Conservation (phyloP, 2,329 filamentous ascomycete species). For the Colletotrichum sp. region DNA sequence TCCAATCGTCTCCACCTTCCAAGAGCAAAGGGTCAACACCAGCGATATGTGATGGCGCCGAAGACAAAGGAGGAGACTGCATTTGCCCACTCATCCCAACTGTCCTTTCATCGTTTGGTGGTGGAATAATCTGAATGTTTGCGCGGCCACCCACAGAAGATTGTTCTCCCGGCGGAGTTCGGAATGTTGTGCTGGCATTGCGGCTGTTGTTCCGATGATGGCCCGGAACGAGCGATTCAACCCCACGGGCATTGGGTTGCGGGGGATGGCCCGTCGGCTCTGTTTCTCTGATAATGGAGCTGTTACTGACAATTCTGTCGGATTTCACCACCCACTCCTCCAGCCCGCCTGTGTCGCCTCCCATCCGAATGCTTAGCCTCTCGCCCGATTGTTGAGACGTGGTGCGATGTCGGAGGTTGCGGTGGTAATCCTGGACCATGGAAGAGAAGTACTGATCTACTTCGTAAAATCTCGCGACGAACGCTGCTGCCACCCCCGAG, state of each 20-base stretch:
- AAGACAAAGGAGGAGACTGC: neutral
- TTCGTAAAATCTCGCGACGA: constrained; percentile 8
- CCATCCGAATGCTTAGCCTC: constrained; percentile 42
- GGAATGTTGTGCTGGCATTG: neutral
- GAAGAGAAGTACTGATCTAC: constrained; percentile 10
- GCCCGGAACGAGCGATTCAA: neutral
- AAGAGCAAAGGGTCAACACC: neutral
- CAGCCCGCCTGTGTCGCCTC: constrained; percentile 52
- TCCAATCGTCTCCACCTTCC: neutral
- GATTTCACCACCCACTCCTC: constrained; percentile 56
- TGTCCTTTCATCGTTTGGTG: neutral
- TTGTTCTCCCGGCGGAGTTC: neutral
- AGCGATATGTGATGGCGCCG: neutral
- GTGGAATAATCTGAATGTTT: neutral
- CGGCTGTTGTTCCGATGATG: neutral
- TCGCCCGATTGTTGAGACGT: neutral
- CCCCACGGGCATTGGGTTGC: constrained; percentile 20
- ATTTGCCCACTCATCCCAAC: neutral
- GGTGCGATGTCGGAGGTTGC: neutral
- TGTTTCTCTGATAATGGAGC: constrained; percentile 38
- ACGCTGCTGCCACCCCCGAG: constrained; percentile 9
- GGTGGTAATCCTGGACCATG: constrained; percentile 6
- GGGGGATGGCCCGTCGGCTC: constrained; percentile 29
- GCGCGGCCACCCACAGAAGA: neutral
- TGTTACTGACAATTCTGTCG: constrained; percentile 46